Base-by-base conservation (phyloP, 2,329 filamentous ascomycete species). In the Microdochium trichocladiopsis region DNA sequence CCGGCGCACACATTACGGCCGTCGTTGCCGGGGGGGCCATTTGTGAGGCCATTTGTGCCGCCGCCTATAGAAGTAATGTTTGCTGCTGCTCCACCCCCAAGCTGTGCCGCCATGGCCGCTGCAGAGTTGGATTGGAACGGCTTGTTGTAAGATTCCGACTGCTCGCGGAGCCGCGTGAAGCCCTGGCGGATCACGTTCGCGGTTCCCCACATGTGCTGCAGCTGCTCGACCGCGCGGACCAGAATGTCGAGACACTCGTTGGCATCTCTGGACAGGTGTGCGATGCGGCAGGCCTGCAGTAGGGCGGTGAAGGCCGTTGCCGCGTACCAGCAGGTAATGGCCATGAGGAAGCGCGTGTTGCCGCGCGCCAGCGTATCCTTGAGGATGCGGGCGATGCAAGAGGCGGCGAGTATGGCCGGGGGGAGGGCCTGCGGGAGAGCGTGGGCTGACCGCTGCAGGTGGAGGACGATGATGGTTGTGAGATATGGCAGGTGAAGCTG, bases 321-420 rank as follows among this genome's bases (percentile, higher is more conserved):
- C n/a, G 63, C 61, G 48, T 74, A 72, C 72, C 72, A 74, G 36
- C 69, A 70, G 0, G 68, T 68, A 9, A 74, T 73, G 1, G 68
- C 69, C 64, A 70, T 71, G 1, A 74, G 62, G 45, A 72, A 74
- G 1, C 70, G 58, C 0, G 66, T 64, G 25, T 69, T 63, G 0
- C 72, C 71, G 0, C 72, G 63, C 1, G 64, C 63, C 0, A 74
- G 53, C 2, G 70, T 64, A 33, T 74, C 71, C 28, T 66, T 56
- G 8, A 74, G 59, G 25, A 72, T 69, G 5, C 68, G 62, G 3
- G 66, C 64, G 18, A 69, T 64, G 55, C 68, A 72, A 2, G 68
- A 69, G 4, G 69, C 69, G 1, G 69, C 67, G 2, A 72, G 53
- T 5, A 69, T 65, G 18, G 68, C 69, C 1, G 67, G 62, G 3